Percentiles rank a stretch among this genome's conserved stretches.
Conservation (phyloP, 352 stramenopile species). For the Elongisporangium senticosum region DNA sequence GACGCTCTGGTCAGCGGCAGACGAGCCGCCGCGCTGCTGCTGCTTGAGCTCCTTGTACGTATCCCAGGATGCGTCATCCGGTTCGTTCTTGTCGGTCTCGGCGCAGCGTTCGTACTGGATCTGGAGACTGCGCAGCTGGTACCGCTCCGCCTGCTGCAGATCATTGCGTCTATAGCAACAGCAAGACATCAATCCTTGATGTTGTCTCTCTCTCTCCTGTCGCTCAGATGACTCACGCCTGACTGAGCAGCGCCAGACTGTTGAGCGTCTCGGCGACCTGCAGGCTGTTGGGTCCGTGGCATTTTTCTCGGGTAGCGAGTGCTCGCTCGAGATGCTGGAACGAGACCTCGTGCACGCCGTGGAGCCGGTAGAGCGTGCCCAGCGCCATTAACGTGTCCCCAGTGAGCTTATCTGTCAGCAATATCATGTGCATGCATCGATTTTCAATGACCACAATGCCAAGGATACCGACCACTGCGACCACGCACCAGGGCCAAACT, state of each 20-base stretch:
- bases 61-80: conserved; percentile 72
- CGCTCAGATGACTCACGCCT: conserved; percentile 32
- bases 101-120: conserved; percentile 34
- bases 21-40: conserved; percentile 37
- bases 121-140: conserved; percentile 53
- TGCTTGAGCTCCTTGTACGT: conserved; percentile 74
- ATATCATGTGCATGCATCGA: background rate
- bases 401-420: conserved; percentile 35
- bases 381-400: conserved; percentile 60
- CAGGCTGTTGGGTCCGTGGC: conserved; percentile 45
- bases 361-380: conserved; percentile 63
- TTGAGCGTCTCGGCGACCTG: conserved; percentile 80
- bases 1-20: conserved; percentile 51
- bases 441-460: conserved; percentile 1
- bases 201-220: no score
- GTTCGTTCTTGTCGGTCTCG: conserved; percentile 66
- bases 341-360: conserved; percentile 40
- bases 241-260: conserved; percentile 54
- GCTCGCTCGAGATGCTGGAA: conserved; percentile 57
- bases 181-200: background rate
- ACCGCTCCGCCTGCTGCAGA: conserved; percentile 26
- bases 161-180: conserved; percentile 24
- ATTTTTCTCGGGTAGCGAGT: conserved; percentile 33
- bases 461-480: background rate
- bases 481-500: conserved; percentile 54